phyloP scores from a whole-genome alignment of 352 stramenopile species.

The Blastocystis sp. region DNA sequence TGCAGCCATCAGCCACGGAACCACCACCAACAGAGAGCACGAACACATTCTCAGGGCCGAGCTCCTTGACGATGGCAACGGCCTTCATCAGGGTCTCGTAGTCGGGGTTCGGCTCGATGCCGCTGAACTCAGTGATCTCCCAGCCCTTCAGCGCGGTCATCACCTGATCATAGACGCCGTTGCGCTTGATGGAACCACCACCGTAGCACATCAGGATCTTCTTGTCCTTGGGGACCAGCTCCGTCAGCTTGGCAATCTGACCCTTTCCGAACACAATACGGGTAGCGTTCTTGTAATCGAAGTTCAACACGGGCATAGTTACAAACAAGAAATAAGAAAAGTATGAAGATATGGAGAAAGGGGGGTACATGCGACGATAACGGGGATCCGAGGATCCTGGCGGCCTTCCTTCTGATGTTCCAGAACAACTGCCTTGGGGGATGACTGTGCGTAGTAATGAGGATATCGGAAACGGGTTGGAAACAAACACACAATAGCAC shows the following conservation, averaged over 20 bases:
- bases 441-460: background rate
- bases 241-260: conserved; percentile 49
- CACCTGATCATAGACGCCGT: conserved; percentile 67
- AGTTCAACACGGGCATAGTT: conserved; percentile 57
- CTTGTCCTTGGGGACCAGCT: conserved; percentile 68
- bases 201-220: conserved; percentile 66
- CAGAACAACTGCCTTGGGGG: background rate
- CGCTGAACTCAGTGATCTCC: conserved; percentile 57
- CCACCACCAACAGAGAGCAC: conserved; percentile 67
- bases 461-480: background rate
- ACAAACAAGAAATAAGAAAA: conserved; percentile 18
- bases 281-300: conserved; percentile 65
- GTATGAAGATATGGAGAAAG: background rate
- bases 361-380: background rate
- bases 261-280: conserved; percentile 70
- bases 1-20: conserved; percentile 67
- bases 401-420: background rate
- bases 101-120: conserved; percentile 69
- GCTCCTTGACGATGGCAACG: conserved; percentile 52
- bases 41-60: conserved; percentile 60
- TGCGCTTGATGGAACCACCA: conserved; percentile 68
- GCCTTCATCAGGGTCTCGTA: conserved; percentile 68
- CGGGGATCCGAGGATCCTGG: background rate
- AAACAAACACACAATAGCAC: background rate
- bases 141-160: conserved; percentile 58